phyloP scores from a whole-genome alignment of 495 filamentous ascomycete genomes.

The Penicillium psychrofluorescens region DNA sequence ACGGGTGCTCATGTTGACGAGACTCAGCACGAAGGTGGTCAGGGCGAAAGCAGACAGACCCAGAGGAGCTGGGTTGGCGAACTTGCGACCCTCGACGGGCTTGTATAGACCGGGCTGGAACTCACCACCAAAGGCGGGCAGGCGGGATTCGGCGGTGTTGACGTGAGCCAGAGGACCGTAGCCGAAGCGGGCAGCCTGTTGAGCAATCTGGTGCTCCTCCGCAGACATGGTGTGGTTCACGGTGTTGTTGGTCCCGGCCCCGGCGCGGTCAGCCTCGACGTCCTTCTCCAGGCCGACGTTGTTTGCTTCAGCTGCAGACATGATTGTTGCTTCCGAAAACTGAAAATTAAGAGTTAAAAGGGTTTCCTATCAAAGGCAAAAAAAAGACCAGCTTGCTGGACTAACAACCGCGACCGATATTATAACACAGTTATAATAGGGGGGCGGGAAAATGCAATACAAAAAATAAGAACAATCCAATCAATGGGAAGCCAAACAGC shows the following conservation, averaged over 20 bases:
- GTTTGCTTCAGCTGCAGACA: constrained; percentile 13
- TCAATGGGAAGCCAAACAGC: constrained; percentile 19
- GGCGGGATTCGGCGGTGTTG: constrained; percentile 53
- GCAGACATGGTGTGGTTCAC: constrained; percentile 31
- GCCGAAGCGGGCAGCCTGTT: constrained; percentile 42
- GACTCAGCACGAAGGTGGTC: constrained; percentile 88
- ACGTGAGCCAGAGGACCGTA: constrained; percentile 63
- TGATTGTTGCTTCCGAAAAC: constrained; percentile 15
- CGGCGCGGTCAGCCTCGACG: constrained; percentile 10
- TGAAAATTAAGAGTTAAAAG: too few relatives aligned
- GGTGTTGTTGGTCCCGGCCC: constrained; percentile 8
- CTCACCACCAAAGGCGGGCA: constrained; percentile 88
- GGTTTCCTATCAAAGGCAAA: background rate
- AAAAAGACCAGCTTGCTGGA: constrained; percentile 20
- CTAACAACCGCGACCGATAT: constrained; percentile 5
- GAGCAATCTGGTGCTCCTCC: constrained; percentile 40
- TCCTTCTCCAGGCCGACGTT: constrained; percentile 31
- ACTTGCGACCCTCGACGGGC: constrained; percentile 67
- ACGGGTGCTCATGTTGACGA: constrained; percentile 70
- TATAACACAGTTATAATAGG: constrained; percentile 21
- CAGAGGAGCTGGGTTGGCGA: constrained; percentile 82
- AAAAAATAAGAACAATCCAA: constrained; percentile 6
- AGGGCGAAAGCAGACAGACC: constrained; percentile 86
- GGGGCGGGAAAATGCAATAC: background rate
- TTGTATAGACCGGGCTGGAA: constrained; percentile 93